Base-by-base conservation (phyloP, 2,329 filamentous ascomycete genomes). In the Taxawa tesnikishii region DNA sequence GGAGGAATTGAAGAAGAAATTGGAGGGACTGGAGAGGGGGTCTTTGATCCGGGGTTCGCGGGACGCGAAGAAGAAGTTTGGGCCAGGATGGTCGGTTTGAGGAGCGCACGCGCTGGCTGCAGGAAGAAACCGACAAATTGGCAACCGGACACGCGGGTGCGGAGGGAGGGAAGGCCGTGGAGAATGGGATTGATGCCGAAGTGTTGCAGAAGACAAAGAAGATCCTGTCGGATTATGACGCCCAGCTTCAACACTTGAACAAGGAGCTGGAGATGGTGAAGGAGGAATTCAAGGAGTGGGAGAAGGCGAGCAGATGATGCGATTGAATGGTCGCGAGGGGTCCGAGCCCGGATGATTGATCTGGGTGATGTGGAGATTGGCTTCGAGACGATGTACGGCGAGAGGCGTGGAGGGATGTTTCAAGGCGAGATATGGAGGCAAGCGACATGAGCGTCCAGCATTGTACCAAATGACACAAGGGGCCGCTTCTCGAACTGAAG, bases 31-130 rank as follows among this genome's bases (percentile, higher is more conserved):
- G 36, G 79, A 87, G 51, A 72, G 73, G 65, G 67, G 31, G 72
- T 84, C 16, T 74, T 76, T 41, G 83, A 90, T 48, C 83, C 83
- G 6, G 75, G 76, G 6, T 67, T 88, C 34, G 71, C 72, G 23
- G 82, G 81, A 3, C 65, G 81, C 43, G 78, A 83, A 50, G 83
- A 90, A 55, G 83, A 90, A 61, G 74, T 90, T 27, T 90, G 83
- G 83, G 84, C 82, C 42, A 66, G 83, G 28, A 71, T 90, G 59
- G 78, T 85, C 29, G 71, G 79, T 23, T 62, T 90, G 29, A 67
- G 80, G 79, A 81, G 39, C 74, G 83, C 42, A 78, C 80, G 14
- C 73, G 78, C 43, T 70, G 75, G 46, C 56, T 92, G 44, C 78
- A 79, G 48, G 73, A 72, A 45, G 82, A 90, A 60, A 67, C 83